Base-by-base conservation (phyloP, 345 rosid species). In the Populus pruinosa region DNA sequence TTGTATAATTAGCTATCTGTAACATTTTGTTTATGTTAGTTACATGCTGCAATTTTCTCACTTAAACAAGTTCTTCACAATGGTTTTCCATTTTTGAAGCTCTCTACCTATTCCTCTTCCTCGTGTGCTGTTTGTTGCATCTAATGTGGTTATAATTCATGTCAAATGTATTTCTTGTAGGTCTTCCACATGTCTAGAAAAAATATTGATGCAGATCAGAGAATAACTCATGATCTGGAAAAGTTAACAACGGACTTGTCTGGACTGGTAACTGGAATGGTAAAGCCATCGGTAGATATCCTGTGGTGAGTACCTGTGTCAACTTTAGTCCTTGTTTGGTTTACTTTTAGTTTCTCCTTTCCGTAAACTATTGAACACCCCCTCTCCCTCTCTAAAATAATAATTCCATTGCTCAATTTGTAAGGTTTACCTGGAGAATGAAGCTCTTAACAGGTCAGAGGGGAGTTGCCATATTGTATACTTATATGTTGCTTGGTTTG, bases 381-480 rank as follows among this genome's bases (percentile, higher is more conserved):
- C n/a, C 11, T 21, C 59, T 18, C 12, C 20, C 35, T 35, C 12
- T 8, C n/a, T 39, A 14, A 16, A 5, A 16, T 73, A 17, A n/a
- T 43, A 35, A 76, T 59, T 12, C 7, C 12, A 49, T 64, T 23
- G 27, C 10, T 78, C 41, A 29, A 7, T 72, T 66, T 79, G 55
- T 76, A 72, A 96, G 98, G 99, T 94, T 96, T 82, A 92, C 99
- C 63, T 96, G 99, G 99, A 94, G 98, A 87, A 96, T 96, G 99
- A 94, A 91, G 91, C 88, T 89, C 50, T 82, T 96, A 89, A 93
- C 97, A 55, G 99, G 99, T 71, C 91, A 33, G 82, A 91, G 97
- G 77, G 99, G 99, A 74, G 98, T 96, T 78, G 90, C 92, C 82
- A 94, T 96, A 73, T 87, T 96, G 78, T 96, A 96, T 84, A 85